phyloP scores from a whole-genome alignment of 768 basidiomycete species.

The Collybia sp. region DNA sequence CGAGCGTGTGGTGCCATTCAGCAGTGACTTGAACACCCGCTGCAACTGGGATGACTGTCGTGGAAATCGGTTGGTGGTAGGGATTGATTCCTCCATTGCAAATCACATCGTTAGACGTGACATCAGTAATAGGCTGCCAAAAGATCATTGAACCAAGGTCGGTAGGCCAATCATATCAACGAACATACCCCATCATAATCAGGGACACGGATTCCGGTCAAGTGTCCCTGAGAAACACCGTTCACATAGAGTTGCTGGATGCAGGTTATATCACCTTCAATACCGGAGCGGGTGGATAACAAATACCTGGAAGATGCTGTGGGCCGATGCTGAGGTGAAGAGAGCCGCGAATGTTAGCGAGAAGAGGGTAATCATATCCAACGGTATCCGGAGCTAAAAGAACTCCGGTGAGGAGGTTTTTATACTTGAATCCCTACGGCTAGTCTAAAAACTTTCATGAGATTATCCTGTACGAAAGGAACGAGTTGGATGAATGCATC shows the following conservation, averaged over 20 bases:
- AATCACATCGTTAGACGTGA: slow-evolving; percentile 49
- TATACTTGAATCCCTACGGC: not conserved
- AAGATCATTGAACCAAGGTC: not conserved
- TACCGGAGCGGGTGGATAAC: not conserved
- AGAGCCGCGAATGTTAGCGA: not conserved
- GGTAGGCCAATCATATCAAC: not conserved
- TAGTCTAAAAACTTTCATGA: not conserved
- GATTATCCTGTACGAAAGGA: too few relatives aligned
- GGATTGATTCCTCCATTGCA: slow-evolving; percentile 61
- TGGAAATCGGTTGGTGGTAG: slow-evolving; percentile 42
- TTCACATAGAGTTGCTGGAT: slow-evolving; percentile 45
- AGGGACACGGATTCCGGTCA: slow-evolving; percentile 35
- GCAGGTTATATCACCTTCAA: not conserved
- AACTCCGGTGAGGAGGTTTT: not conserved
- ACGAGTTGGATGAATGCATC: too few relatives aligned
- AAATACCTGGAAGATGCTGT: slow-evolving; percentile 48
- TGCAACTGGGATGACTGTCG: slow-evolving; percentile 39
- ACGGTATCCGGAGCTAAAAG: not conserved
- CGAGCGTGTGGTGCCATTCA: slow-evolving; percentile 47
- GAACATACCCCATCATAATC: slow-evolving; percentile 34
- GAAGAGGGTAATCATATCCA: not conserved
- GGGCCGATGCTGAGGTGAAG: slow-evolving; percentile 31
- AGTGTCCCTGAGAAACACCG: slow-evolving; percentile 40
- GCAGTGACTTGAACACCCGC: slow-evolving; percentile 50
- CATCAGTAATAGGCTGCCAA: slow-evolving; percentile 48